Percentiles rank a stretch among this genome's conserved stretches.
Conservation (phyloP, 352 stramenopile genomes). For the Globisporangium sylvaticum region DNA sequence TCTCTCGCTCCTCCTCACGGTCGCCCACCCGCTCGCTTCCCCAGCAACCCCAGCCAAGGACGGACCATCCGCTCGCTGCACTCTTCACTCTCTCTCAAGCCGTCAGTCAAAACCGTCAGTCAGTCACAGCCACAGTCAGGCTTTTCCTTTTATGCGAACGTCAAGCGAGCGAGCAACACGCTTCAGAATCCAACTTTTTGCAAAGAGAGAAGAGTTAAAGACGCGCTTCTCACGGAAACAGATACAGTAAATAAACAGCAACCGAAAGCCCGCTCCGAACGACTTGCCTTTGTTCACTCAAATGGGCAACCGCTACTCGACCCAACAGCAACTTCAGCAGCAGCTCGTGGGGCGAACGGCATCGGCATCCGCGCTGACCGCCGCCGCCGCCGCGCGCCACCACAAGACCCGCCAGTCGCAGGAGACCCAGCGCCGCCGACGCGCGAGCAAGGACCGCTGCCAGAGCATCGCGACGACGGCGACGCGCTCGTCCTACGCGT, state of each 20-base stretch:
- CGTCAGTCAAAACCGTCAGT: too few relatives aligned
- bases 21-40: not conserved
- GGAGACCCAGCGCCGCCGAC: constrained; percentile 6
- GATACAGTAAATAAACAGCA: not conserved
- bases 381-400: not conserved
- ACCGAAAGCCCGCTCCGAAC: too few relatives aligned
- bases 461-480: constrained; percentile 6
- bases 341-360: not conserved
- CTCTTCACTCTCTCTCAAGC: too few relatives aligned
- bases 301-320: constrained; percentile 12
- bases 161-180: not conserved
- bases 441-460: not conserved
- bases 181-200: constrained; percentile 10
- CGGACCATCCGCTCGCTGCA: not conserved
- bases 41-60: not conserved
- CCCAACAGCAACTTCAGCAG: constrained; percentile 3
- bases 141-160: not conserved
- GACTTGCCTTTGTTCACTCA: not conserved
- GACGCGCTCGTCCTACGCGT: constrained; percentile 2
- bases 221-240: too few relatives aligned
- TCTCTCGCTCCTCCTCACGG: not conserved
- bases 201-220: not conserved
- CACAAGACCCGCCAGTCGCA: constrained; percentile 17
- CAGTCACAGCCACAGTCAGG: too few relatives aligned
- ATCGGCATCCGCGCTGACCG: not conserved